Percentiles rank a stretch among this genome's conserved stretches.
These are phyloP conservation scores for Penicillium soppii DNA, from an alignment of 495 filamentous ascomycete genomes.

Conservation along the genomic window DNA sequence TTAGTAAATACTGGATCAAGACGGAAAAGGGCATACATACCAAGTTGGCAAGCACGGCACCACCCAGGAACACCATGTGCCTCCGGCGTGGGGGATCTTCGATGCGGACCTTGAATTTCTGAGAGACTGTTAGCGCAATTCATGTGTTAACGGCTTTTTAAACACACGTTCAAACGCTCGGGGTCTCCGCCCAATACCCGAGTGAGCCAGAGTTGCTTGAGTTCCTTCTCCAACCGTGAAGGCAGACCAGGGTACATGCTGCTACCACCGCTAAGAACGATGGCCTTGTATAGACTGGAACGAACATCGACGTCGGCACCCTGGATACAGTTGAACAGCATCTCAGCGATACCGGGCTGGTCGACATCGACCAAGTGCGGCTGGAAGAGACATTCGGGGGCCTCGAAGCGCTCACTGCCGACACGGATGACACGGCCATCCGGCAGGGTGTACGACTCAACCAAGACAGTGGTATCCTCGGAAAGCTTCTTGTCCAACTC, in stretches of 20 bases:
- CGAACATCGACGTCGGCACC: conserved; percentile 92
- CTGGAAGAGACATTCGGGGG: conserved; percentile 98
- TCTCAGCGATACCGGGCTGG: conserved; percentile 92
- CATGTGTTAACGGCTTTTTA: background rate
- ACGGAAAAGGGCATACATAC: conserved; percentile 39
- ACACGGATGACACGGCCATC: conserved; percentile 95
- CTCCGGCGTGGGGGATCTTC: conserved; percentile 93
- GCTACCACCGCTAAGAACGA: conserved; percentile 93
- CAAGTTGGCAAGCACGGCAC: conserved; percentile 95
- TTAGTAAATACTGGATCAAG: conserved; percentile 12
- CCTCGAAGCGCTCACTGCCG: conserved; percentile 95
- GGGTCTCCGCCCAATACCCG: conserved; percentile 85
- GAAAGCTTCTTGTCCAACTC: conserved; percentile 92
- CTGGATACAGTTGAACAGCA: conserved; percentile 98
- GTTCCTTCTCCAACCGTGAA: conserved; percentile 91
- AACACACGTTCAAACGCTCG: conserved; percentile 75
- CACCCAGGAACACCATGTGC: conserved; percentile 99
- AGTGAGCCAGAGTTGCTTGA: conserved; percentile 98
- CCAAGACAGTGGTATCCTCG: conserved; percentile 96
- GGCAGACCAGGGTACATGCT: conserved; percentile 99
- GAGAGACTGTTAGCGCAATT: conserved; percentile 21
- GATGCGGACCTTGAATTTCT: conserved; percentile 99
- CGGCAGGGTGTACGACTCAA: conserved; percentile 95
- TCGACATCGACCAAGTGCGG: conserved; percentile 97
- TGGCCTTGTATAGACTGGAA: conserved; percentile 89